These are phyloP conservation scores for Botrytis elliptica DNA, from an alignment of 2,329 filamentous ascomycete species.

Conservation along the genomic window DNA sequence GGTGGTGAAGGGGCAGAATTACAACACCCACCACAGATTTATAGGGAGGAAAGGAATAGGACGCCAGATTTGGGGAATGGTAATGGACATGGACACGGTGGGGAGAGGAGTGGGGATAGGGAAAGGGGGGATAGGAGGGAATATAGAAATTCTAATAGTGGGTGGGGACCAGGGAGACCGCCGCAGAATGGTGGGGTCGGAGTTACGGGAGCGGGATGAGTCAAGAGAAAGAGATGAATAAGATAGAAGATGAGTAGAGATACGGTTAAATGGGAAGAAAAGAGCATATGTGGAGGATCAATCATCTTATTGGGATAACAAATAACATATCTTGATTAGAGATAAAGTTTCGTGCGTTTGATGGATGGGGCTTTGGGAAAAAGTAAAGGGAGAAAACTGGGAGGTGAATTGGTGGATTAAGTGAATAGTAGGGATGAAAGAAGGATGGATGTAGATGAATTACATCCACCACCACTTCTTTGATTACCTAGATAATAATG, in stretches of 20 bases:
- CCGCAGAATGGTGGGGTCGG: constrained; percentile 39
- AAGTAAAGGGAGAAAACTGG: background rate
- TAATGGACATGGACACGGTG: constrained; percentile 28
- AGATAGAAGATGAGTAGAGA: background rate
- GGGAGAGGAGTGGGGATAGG: background rate
- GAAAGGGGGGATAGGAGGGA: constrained; percentile 25
- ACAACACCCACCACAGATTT: constrained; percentile 32
- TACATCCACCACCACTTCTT: background rate
- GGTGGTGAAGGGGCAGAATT: constrained; percentile 28
- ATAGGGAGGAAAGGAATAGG: constrained; percentile 33
- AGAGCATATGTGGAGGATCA: constrained; percentile 10
- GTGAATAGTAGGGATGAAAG: background rate
- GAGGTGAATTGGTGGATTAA: background rate
- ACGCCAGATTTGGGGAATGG: constrained; percentile 37
- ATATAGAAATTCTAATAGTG: constrained; percentile 36
- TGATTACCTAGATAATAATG: constrained; percentile 1
- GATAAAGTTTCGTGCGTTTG: constrained; percentile 2
- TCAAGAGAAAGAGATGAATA: background rate
- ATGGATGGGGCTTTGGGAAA: background rate
- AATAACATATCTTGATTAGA: constrained; percentile 15
- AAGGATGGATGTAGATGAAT: background rate
- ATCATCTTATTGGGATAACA: constrained; percentile 16
- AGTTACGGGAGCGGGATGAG: constrained; percentile 37
- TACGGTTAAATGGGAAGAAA: background rate
- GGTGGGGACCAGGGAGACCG: constrained; percentile 36